These are phyloP conservation scores for Bauhinia variegata DNA, from an alignment of 306 rosid species.

Conservation along the genomic window DNA sequence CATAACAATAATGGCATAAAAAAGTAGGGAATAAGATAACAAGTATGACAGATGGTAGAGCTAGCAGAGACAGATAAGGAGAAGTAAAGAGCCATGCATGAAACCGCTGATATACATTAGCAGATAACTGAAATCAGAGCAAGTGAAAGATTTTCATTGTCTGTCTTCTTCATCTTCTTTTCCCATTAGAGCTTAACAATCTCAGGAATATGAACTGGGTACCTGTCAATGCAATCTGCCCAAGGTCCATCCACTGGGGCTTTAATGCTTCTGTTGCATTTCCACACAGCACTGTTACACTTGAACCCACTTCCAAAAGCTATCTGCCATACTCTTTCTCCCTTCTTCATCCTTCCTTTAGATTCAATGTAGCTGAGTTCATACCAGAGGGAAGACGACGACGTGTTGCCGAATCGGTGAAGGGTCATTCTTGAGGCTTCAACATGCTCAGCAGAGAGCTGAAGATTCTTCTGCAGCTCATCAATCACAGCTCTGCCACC, in stretches of 20 bases:
- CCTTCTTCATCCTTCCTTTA: slow-evolving; percentile 86
- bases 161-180: not conserved
- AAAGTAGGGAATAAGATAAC: slow-evolving; percentile 8
- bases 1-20: not conserved
- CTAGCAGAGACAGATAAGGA: too few species aligned
- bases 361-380: slow-evolving; percentile 81
- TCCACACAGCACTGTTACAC: slow-evolving; percentile 96
- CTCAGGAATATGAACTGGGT: slow-evolving; percentile 93
- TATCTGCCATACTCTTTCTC: slow-evolving; percentile 92
- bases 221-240: slow-evolving; percentile 80
- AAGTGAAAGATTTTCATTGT: not conserved
- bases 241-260: slow-evolving; percentile 70
- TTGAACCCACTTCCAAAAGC: slow-evolving; percentile 94
- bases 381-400: slow-evolving; percentile 93
- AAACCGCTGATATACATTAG: slow-evolving; percentile 7
- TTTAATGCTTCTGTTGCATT: slow-evolving; percentile 70
- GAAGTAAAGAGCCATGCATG: too few species aligned
- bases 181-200: slow-evolving; percentile 62
- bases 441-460: slow-evolving; percentile 83
- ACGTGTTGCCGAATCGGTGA: slow-evolving; percentile 88
- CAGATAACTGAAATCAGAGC: slow-evolving; percentile 21
- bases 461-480: slow-evolving; percentile 90
- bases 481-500: slow-evolving; percentile 95
- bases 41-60: slow-evolving; percentile 30
- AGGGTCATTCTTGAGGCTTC: slow-evolving; percentile 96